These are phyloP conservation scores for Cordyceps javanica DNA, from an alignment of 2,329 filamentous ascomycete species.

Conservation along the genomic window DNA sequence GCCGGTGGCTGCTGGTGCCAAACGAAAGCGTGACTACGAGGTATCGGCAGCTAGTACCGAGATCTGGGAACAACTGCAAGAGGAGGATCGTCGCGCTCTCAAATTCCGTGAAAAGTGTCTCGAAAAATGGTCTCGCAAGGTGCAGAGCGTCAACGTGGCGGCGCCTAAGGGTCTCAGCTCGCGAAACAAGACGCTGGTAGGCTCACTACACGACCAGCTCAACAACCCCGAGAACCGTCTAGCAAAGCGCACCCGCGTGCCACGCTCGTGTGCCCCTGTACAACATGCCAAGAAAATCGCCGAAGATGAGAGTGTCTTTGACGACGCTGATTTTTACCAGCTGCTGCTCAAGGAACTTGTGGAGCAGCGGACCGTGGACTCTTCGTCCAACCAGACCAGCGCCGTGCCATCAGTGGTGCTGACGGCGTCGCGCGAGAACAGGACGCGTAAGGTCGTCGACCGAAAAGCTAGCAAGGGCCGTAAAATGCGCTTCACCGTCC, in stretches of 20 bases:
- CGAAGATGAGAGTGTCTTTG: slow-evolving; percentile 65
- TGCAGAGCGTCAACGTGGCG: slow-evolving; percentile 40
- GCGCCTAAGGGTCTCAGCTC: slow-evolving; percentile 22
- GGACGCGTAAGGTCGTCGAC: slow-evolving; percentile 78
- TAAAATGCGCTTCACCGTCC: slow-evolving; percentile 89
- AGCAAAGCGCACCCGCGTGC: slow-evolving; percentile 60
- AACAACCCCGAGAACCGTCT: slow-evolving; percentile 56
- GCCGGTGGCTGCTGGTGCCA: slow-evolving; percentile 46
- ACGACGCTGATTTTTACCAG: slow-evolving; percentile 94
- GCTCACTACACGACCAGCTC: slow-evolving; percentile 63
- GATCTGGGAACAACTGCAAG: slow-evolving; percentile 67
- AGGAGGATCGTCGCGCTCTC: slow-evolving; percentile 53
- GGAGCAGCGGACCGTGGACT: slow-evolving; percentile 74
- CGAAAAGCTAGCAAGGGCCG: slow-evolving; percentile 92
- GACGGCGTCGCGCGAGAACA: slow-evolving; percentile 67
- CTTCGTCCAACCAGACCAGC: slow-evolving; percentile 41
- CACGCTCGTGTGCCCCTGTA: slow-evolving; percentile 69
- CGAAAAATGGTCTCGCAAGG: slow-evolving; percentile 84
- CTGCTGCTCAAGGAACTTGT: slow-evolving; percentile 87
- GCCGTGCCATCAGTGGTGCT: slow-evolving; percentile 52
- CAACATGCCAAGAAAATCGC: slow-evolving; percentile 54
- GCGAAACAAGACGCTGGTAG: slow-evolving; percentile 46
- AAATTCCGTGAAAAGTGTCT: slow-evolving; percentile 64
- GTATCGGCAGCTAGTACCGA: slow-evolving; percentile 52
- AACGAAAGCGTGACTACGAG: slow-evolving; percentile 53